Percentiles rank a stretch among this genome's conserved stretches.
phyloP scores from a whole-genome alignment of 768 basidiomycete genomes.

The Serendipita sp. region DNA sequence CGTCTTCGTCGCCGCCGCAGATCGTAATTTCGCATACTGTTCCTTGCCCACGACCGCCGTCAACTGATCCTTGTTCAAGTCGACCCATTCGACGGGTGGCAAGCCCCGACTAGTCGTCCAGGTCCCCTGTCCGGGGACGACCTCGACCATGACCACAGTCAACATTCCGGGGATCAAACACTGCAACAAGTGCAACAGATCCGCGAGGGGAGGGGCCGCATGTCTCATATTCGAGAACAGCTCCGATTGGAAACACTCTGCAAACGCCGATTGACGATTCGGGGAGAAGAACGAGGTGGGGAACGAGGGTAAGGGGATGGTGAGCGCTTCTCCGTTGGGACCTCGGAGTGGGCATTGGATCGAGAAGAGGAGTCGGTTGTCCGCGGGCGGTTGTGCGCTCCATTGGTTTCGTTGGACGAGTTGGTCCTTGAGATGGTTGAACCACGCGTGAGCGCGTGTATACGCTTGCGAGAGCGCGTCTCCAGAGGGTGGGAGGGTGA shows the following conservation, averaged over 20 bases:
- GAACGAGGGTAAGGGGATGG: constrained; percentile 41
- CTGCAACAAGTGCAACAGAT: constrained; percentile 52
- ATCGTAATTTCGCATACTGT: constrained; percentile 30
- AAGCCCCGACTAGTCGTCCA: constrained; percentile 65
- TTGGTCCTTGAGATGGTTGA: constrained; percentile 42
- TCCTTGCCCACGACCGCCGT: constrained; percentile 57
- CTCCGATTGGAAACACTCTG: constrained; percentile 61
- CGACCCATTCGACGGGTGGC: constrained; percentile 65
- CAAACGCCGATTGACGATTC: constrained; percentile 72
- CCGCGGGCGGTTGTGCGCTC: constrained; percentile 36
- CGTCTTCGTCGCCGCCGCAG: neutral
- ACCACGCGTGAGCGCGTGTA: constrained; percentile 65
- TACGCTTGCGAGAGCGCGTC: constrained; percentile 70
- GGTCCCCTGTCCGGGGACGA: constrained; percentile 43
- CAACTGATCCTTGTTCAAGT: constrained; percentile 48
- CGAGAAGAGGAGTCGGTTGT: constrained; percentile 61
- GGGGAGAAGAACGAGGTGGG: constrained; percentile 78
- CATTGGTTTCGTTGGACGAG: constrained; percentile 58
- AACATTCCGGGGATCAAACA: constrained; percentile 60
- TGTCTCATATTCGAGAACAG: constrained; percentile 57
- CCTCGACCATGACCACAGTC: constrained; percentile 55
- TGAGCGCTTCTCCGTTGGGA: constrained; percentile 30
- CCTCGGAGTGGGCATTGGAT: constrained; percentile 64
- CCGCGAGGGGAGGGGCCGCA: constrained; percentile 51
- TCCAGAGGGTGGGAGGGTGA: constrained; percentile 59